A percentile compares a stretch with the other conserved stretches of the same genome.
These are phyloP conservation scores for Candida hungchunana DNA, from an alignment of 805 yeast genomes.

Conservation along the genomic window DNA sequence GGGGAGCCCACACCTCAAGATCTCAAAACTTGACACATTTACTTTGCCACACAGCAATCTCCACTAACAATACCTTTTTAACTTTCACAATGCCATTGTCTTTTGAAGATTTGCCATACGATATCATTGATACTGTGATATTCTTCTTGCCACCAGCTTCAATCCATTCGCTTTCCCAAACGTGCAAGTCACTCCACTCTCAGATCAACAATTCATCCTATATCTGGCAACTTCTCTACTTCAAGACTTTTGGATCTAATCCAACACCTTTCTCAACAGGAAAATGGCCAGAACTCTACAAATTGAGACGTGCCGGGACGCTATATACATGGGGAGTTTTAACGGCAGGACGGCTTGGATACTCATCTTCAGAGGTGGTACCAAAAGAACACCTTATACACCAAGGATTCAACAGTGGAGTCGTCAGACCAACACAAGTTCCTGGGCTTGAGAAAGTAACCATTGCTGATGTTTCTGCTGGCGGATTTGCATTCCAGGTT, in stretches of 20 bases:
- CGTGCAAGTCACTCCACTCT: conserved; percentile 34
- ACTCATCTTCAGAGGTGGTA: conserved; percentile 21
- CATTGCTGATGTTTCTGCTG: conserved; percentile 49
- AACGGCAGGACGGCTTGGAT: conserved; percentile 45
- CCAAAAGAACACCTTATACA: conserved; percentile 24
- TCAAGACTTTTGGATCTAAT: conserved; percentile 40
- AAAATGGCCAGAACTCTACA: conserved; percentile 50
- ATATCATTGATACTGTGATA: conserved; percentile 35
- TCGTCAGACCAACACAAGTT: conserved; percentile 37
- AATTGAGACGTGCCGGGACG: conserved; percentile 35
- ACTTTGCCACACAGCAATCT: not conserved
- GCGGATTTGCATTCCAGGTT: conserved; percentile 62
- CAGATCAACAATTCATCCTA: conserved; percentile 34
- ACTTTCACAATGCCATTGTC: not conserved
- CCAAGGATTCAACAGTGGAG: conserved; percentile 26
- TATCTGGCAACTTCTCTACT: conserved; percentile 43
- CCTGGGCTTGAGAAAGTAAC: conserved; percentile 32
- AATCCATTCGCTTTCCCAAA: conserved; percentile 35
- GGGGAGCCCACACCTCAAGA: too few relatives aligned
- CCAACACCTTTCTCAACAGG: conserved; percentile 37
- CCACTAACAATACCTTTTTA: not conserved
- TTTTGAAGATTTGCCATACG: conserved; percentile 23
- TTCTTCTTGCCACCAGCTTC: conserved; percentile 28
- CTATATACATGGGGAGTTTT: conserved; percentile 50
- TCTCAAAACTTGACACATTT: conserved; percentile 6